A percentile compares a stretch with the other conserved stretches of the same genome.
Evolutionary conservation across 1,284 basidiomycete species (phyloP).

Genomic region (Naganishia cerealis): DNA sequence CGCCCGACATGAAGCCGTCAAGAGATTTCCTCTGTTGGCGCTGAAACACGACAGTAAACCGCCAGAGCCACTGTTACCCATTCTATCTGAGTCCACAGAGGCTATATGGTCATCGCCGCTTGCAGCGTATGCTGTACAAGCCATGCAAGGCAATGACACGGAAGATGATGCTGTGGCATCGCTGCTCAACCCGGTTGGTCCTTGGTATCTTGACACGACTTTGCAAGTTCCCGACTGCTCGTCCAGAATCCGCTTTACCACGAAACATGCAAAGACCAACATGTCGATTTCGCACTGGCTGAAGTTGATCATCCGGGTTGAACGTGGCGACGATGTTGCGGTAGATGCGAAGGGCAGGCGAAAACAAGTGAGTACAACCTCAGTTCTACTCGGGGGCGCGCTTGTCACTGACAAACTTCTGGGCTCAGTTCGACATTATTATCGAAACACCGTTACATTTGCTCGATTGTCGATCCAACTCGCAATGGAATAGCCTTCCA

Average conservation of each 20-base stretch:
- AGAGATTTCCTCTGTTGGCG: conserved; percentile 67
- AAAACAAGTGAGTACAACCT: conserved; percentile 56
- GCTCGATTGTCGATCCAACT: conserved; percentile 68
- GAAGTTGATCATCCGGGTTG: conserved; percentile 80
- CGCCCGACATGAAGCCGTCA: conserved; percentile 73
- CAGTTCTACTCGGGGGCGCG: not conserved
- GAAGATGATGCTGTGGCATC: conserved; percentile 54
- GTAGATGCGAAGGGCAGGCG: conserved; percentile 69
- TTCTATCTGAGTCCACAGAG: conserved; percentile 55
- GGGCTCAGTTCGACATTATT: conserved; percentile 76
- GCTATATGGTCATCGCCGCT: conserved; percentile 56
- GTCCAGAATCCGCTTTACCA: conserved; percentile 70
- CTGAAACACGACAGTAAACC: conserved; percentile 61
- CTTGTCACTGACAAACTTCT: not conserved
- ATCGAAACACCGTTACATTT: conserved; percentile 60
- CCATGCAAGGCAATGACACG: conserved; percentile 48
- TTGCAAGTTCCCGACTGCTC: conserved; percentile 56
- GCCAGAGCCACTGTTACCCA: conserved; percentile 58
- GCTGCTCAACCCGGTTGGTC: conserved; percentile 59
- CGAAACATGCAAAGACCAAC: conserved; percentile 77
- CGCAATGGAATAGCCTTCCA: conserved; percentile 73
- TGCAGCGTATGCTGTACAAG: conserved; percentile 48
- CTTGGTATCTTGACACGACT: conserved; percentile 59
- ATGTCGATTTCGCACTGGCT: conserved; percentile 76
- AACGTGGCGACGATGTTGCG: conserved; percentile 69